These are phyloP conservation scores for Neonectria hederae DNA, from an alignment of 2,329 filamentous ascomycete species.

Conservation along the genomic window DNA sequence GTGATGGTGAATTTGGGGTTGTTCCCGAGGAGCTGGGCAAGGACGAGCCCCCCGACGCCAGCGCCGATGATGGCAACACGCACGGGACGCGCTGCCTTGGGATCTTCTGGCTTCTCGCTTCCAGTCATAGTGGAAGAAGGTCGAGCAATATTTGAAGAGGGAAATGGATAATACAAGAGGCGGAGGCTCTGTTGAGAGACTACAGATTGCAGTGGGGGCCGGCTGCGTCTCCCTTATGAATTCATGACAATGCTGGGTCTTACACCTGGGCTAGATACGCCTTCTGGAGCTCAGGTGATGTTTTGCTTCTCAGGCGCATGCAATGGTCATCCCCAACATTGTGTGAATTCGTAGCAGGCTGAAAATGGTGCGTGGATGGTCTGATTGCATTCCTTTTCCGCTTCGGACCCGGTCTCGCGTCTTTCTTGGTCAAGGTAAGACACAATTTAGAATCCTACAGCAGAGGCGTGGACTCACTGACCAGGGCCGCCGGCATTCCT, in stretches of 20 bases:
- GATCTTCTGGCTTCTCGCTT: slow-evolving; percentile 8
- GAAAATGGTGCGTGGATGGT: neutral
- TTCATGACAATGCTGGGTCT: neutral
- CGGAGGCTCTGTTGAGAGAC: neutral
- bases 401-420: neutral
- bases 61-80: slow-evolving; percentile 13
- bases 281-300: neutral
- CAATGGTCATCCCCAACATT: neutral
- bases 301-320: neutral
- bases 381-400: neutral
- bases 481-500: neutral
- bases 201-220: neutral
- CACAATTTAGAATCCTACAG: neutral
- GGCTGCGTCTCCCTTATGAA: slow-evolving; percentile 1
- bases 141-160: neutral
- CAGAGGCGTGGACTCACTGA: neutral
- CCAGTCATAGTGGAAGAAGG: neutral
- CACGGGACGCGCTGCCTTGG: neutral
- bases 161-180: neutral
- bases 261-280: neutral
- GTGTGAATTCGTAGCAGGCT: neutral
- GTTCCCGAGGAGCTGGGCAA: slow-evolving; percentile 9
- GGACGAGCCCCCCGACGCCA: slow-evolving; percentile 12
- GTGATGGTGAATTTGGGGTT: slow-evolving; percentile 8
- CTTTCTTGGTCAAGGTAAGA: neutral